These are phyloP conservation scores for Aspergillus ibericus DNA, from an alignment of 2,329 filamentous ascomycete genomes.

Conservation along the genomic window DNA sequence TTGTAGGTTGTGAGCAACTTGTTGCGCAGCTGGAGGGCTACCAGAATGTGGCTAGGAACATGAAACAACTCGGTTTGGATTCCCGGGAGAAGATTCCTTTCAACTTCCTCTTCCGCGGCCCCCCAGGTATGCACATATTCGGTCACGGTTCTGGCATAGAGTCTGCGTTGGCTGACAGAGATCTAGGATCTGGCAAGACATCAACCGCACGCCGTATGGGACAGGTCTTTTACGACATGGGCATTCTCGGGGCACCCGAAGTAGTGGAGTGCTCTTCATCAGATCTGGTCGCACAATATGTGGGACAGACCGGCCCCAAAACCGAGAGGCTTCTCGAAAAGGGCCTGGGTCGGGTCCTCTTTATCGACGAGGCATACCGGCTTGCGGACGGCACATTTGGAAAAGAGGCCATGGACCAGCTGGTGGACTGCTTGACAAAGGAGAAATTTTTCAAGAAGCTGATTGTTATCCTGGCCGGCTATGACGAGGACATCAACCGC, in stretches of 20 bases:
- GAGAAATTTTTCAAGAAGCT: slow-evolving; percentile 59
- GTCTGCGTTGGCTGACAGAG: no score
- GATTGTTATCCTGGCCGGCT: slow-evolving; percentile 69
- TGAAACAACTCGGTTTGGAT: slow-evolving; percentile 56
- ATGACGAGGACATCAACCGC: slow-evolving; percentile 64
- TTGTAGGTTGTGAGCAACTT: slow-evolving; percentile 59
- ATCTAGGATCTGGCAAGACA: slow-evolving; percentile 68
- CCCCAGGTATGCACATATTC: slow-evolving; percentile 56
- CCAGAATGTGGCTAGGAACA: slow-evolving; percentile 52
- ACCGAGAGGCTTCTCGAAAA: slow-evolving; percentile 61
- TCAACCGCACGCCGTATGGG: slow-evolving; percentile 73
- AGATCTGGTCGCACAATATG: slow-evolving; percentile 66
- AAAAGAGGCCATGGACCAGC: slow-evolving; percentile 55
- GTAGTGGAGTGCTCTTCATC: slow-evolving; percentile 59
- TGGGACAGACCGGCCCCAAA: slow-evolving; percentile 70
- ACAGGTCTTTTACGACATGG: slow-evolving; percentile 73
- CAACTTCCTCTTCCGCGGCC: slow-evolving; percentile 68
- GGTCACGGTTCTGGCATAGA: no score
- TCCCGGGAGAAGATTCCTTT: slow-evolving; percentile 62
- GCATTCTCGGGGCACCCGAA: slow-evolving; percentile 61
- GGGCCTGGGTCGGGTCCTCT: slow-evolving; percentile 65
- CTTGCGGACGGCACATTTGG: slow-evolving; percentile 60
- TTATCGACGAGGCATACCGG: slow-evolving; percentile 72
- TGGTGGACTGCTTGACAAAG: slow-evolving; percentile 57
- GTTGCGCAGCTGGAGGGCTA: slow-evolving; percentile 57